phyloP scores from a whole-genome alignment of 2,329 filamentous ascomycete species.

The Lachnellula arida region DNA sequence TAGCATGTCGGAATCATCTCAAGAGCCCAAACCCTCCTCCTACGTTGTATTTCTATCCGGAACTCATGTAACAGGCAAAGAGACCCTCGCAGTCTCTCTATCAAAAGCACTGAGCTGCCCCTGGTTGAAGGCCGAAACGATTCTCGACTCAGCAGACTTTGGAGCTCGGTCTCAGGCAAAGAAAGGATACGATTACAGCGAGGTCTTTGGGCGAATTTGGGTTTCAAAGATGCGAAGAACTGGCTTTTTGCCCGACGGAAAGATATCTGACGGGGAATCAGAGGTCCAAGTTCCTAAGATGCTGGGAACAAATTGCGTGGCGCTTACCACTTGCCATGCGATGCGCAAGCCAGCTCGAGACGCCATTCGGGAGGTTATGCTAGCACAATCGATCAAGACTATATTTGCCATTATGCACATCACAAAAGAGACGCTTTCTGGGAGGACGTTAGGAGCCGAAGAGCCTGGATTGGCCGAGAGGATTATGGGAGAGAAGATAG shows the following conservation, averaged over 20 bases:
- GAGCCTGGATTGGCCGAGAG: slow-evolving; percentile 9
- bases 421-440: slow-evolving; percentile 9
- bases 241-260: slow-evolving; percentile 2
- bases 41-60: slow-evolving; percentile 10
- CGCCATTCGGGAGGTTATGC: slow-evolving; percentile 7
- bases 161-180: slow-evolving; percentile 1
- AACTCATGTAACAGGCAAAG: slow-evolving; percentile 9
- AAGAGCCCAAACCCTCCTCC: neutral
- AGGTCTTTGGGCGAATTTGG: slow-evolving; percentile 4
- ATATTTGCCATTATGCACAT: slow-evolving; percentile 11
- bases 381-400: neutral
- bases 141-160: neutral
- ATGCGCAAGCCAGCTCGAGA: slow-evolving; percentile 6
- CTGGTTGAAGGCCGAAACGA: slow-evolving; percentile 6
- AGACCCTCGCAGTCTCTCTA: slow-evolving; percentile 8
- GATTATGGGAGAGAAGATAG: slow-evolving; percentile 9
- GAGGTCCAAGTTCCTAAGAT: neutral
- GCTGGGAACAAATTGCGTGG: neutral
- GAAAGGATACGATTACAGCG: neutral
- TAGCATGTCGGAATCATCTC: neutral
- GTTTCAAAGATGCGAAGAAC: neutral
- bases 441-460: slow-evolving; percentile 11
- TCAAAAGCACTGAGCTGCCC: slow-evolving; percentile 5
- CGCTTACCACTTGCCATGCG: slow-evolving; percentile 5
- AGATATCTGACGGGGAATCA: neutral